These are phyloP conservation scores for Oryza longistaminata DNA, from an alignment of 176 grass and related monocot species.

Conservation along the genomic window DNA sequence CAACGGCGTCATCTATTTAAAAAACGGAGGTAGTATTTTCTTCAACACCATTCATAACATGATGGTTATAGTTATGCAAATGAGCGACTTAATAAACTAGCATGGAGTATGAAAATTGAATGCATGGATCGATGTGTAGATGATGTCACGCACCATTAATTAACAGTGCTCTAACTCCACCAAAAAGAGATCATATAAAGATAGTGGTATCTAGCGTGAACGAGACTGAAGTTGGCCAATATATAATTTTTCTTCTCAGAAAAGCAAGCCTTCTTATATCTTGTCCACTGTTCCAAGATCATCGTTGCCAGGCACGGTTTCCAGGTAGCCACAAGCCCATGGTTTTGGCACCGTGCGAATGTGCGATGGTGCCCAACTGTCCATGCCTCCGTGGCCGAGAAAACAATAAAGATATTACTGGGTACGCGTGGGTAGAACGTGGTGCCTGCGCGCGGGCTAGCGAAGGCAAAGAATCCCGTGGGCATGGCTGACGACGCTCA, in stretches of 20 bases:
- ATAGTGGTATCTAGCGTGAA: not conserved
- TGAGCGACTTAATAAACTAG: no score
- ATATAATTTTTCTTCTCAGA: not conserved
- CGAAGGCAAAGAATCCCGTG: conserved; percentile 29
- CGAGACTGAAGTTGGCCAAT: not conserved
- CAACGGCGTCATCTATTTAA: fast-evolving
- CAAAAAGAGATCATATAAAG: no score
- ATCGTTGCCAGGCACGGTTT: not conserved
- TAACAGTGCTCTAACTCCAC: not conserved
- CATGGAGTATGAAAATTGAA: not conserved
- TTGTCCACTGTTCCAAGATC: conserved; percentile 15
- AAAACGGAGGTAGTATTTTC: no score
- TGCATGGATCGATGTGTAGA: not conserved
- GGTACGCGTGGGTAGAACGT: conserved; percentile 33
- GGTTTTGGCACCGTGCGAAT: not conserved
- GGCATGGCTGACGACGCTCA: not conserved
- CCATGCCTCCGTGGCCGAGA: not conserved
- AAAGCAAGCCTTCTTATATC: not conserved
- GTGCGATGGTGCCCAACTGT: not conserved
- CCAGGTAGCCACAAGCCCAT: not conserved
- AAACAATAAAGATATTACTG: not conserved
- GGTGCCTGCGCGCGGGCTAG: not conserved
- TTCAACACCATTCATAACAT: no score
- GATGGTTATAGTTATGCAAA: no score
- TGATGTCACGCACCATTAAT: not conserved